phyloP scores from a whole-genome alignment of 2,329 filamentous ascomycete genomes.

The Massarina eburnea region DNA sequence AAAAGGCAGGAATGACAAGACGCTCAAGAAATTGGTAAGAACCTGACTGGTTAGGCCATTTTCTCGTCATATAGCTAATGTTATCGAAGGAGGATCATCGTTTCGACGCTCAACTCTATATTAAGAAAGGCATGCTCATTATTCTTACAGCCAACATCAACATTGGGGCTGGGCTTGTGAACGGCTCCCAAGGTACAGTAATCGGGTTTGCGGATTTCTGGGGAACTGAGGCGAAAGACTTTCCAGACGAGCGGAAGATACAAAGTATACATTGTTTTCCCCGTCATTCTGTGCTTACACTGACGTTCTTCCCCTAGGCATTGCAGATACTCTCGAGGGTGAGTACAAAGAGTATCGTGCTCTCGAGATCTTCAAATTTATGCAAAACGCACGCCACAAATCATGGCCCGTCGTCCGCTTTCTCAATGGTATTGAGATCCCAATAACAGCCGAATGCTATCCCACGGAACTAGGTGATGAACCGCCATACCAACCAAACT shows the following conservation, averaged over 20 bases:
- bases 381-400: slow-evolving; percentile 33
- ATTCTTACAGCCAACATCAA: slow-evolving; percentile 56
- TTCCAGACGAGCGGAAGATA: slow-evolving; percentile 29
- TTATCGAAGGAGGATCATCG: slow-evolving; percentile 45
- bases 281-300: background rate
- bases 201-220: slow-evolving; percentile 41
- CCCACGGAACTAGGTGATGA: slow-evolving; percentile 51
- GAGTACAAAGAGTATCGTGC: slow-evolving; percentile 43
- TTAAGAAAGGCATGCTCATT: slow-evolving; percentile 57
- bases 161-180: slow-evolving; percentile 31
- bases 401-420: slow-evolving; percentile 59
- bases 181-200: slow-evolving; percentile 39
- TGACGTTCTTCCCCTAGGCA: background rate
- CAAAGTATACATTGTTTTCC: slow-evolving; percentile 20
- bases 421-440: slow-evolving; percentile 47
- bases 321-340: slow-evolving; percentile 34
- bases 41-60: slow-evolving; percentile 20
- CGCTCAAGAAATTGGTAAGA: slow-evolving; percentile 14
- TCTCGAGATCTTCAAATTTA: slow-evolving; percentile 44
- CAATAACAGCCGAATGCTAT: slow-evolving; percentile 56
- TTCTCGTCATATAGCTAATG: too few species aligned
- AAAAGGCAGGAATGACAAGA: slow-evolving; percentile 25
- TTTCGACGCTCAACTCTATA: slow-evolving; percentile 46
- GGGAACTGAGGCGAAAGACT: too few species aligned
- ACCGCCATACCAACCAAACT: slow-evolving; percentile 50